A percentile compares a stretch with the other conserved stretches of the same genome.
Conservation (phyloP, 352 stramenopile genomes). For the Phytopythium cucurbitacearum region DNA sequence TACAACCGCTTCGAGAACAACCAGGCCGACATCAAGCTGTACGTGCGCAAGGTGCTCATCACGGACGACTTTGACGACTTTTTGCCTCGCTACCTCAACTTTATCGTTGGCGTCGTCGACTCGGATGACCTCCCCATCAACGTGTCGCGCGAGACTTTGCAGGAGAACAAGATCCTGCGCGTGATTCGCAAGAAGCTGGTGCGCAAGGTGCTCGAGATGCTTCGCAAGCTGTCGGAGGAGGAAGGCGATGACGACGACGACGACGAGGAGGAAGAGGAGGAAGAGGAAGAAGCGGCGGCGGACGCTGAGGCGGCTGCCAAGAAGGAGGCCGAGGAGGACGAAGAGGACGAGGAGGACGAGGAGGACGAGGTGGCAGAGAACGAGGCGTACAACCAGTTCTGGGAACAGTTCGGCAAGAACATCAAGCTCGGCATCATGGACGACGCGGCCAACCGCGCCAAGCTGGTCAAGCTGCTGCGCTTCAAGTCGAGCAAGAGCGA, state of each 20-base stretch:
- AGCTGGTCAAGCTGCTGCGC: slow-evolving; percentile 96
- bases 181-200: slow-evolving; percentile 99
- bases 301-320: slow-evolving; percentile 58
- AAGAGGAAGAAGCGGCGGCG: slow-evolving; percentile 37
- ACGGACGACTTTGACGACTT: slow-evolving; percentile 98
- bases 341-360: slow-evolving; percentile 47
- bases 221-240: slow-evolving; percentile 91
- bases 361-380: slow-evolving; percentile 64
- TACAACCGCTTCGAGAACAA: slow-evolving; percentile 92
- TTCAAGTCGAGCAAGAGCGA: slow-evolving; percentile 95
- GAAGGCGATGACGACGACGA: slow-evolving; percentile 82
- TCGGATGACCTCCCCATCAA: slow-evolving; percentile 99
- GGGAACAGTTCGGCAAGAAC: slow-evolving; percentile 96
- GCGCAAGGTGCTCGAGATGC: slow-evolving; percentile 99
- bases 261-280: slow-evolving; percentile 47
- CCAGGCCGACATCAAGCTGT: slow-evolving; percentile 94
- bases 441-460: slow-evolving; percentile 92
- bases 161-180: slow-evolving; percentile 99
- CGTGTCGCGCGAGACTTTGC: slow-evolving; percentile 98
- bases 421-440: slow-evolving; percentile 99
- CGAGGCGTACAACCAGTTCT: slow-evolving; percentile 97
- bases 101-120: slow-evolving; percentile 98
- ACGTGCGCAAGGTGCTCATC: slow-evolving; percentile 99
- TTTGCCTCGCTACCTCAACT: slow-evolving; percentile 98
- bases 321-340: slow-evolving; percentile 75